A percentile compares a stretch with the other conserved stretches of the same genome.
Evolutionary conservation across 164 flowering plant species (phyloP).

Genomic region (Piper longum): DNA sequence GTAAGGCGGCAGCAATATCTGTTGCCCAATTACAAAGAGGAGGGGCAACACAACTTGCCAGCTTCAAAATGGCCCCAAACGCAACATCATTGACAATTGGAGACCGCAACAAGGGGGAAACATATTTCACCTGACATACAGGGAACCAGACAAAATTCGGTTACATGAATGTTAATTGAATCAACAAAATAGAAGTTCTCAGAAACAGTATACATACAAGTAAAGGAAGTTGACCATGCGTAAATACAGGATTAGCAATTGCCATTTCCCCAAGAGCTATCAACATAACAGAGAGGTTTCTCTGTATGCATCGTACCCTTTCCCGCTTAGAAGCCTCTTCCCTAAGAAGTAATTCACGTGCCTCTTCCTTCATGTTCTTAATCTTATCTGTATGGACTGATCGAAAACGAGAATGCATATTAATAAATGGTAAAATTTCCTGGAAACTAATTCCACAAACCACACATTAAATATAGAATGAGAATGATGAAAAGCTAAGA

Average conservation of each 20-base stretch:
- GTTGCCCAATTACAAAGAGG: slow-evolving; percentile 89
- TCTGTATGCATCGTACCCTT: slow-evolving; percentile 53
- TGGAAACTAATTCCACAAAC: neutral
- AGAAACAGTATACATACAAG: slow-evolving; percentile 35
- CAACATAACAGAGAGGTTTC: slow-evolving; percentile 55
- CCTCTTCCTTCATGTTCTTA: slow-evolving; percentile 91
- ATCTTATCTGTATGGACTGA: slow-evolving; percentile 45
- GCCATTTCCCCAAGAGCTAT: slow-evolving; percentile 84
- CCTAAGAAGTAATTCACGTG: slow-evolving; percentile 60
- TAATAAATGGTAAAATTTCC: neutral
- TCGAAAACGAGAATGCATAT: slow-evolving; percentile 3
- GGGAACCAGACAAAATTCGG: too few species aligned
- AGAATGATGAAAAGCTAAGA: neutral
- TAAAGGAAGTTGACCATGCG: slow-evolving; percentile 87
- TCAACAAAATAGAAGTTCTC: neutral
- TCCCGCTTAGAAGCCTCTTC: slow-evolving; percentile 76
- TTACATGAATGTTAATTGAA: neutral
- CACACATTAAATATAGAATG: neutral
- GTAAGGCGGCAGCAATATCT: slow-evolving; percentile 90
- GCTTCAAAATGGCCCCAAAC: slow-evolving; percentile 77
- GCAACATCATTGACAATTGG: slow-evolving; percentile 78
- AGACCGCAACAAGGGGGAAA: slow-evolving; percentile 67
- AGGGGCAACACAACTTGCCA: slow-evolving; percentile 61
- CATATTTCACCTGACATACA: slow-evolving; percentile 53
- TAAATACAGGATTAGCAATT: slow-evolving; percentile 67